These are phyloP conservation scores for Wickerhamomyces pijperi DNA, from an alignment of 805 yeast genomes.

Conservation along the genomic window DNA sequence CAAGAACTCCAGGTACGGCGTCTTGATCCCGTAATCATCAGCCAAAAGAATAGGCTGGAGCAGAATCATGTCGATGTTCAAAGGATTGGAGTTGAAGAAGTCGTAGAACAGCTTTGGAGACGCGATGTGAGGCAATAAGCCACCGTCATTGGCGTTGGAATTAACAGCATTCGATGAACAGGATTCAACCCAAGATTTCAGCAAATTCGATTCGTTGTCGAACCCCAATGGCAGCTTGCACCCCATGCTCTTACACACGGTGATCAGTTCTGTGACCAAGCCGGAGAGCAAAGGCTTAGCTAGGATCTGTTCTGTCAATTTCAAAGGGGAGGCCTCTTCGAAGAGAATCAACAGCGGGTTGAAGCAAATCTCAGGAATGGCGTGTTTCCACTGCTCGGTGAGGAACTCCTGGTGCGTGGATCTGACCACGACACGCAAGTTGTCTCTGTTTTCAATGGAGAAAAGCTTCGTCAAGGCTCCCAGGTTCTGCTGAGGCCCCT, in stretches of 20 bases:
- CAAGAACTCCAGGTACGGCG: conserved; percentile 83
- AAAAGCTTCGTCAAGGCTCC: conserved; percentile 25
- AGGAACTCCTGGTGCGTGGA: conserved; percentile 44
- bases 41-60: conserved; percentile 82
- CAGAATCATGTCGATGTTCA: conserved; percentile 65
- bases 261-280: conserved; percentile 59
- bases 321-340: conserved; percentile 54
- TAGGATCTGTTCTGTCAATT: conserved; percentile 53
- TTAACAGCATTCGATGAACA: too few relatives aligned
- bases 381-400: conserved; percentile 77
- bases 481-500: conserved; percentile 22
- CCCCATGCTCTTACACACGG: conserved; percentile 68
- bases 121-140: too few relatives aligned
- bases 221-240: conserved; percentile 59
- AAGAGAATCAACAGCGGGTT: conserved; percentile 67
- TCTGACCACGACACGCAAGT: conserved; percentile 29
- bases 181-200: conserved; percentile 38
- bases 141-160: too few relatives aligned
- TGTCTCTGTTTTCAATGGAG: conserved; percentile 22
- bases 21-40: conserved; percentile 77
- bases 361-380: conserved; percentile 67
- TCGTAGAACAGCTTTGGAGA: conserved; percentile 58
- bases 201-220: conserved; percentile 52
- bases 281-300: conserved; percentile 84
- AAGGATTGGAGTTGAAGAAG: conserved; percentile 42